Evolutionary conservation across 352 stramenopile genomes (phyloP).

Genomic region (Globisporangium uncinulatum): DNA sequence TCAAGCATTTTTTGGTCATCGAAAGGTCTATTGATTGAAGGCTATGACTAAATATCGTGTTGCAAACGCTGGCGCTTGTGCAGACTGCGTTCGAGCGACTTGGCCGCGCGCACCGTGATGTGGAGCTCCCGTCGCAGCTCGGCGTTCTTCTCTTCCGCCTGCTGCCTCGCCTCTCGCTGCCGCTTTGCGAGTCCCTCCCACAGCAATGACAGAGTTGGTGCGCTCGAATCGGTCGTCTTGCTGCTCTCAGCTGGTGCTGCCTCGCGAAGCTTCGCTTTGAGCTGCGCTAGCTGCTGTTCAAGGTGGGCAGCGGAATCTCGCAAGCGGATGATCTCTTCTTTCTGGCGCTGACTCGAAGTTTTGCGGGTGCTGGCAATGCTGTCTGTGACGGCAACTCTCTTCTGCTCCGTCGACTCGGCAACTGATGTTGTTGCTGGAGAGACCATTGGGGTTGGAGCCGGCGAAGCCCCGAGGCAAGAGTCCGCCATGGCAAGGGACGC

Average conservation of each 20-base stretch:
- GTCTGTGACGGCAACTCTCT: too few species aligned
- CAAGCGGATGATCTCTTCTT: conserved; percentile 5
- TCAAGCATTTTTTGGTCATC: too few species aligned
- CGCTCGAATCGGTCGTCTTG: neutral
- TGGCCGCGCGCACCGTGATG: neutral
- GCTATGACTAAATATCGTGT: neutral
- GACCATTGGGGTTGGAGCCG: neutral
- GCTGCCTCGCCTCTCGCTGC: conserved; percentile 4
- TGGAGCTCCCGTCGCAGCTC: conserved; percentile 3
- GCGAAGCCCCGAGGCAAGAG: neutral
- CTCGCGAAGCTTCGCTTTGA: neutral
- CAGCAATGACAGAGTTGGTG: neutral
- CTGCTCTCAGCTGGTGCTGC: neutral
- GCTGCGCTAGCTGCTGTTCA: neutral
- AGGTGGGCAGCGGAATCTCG: neutral
- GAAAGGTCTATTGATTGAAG: too few species aligned
- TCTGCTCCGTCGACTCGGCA: neutral
- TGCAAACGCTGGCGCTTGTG: conserved; percentile 6
- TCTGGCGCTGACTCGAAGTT: conserved; percentile 8
- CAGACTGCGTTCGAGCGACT: conserved; percentile 5
- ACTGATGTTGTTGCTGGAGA: too few species aligned
- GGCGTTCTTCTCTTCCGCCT: conserved; percentile 5
- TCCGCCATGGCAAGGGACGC: neutral
- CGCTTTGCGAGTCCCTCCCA: conserved; percentile 8
- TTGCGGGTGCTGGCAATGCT: neutral